Conservation (phyloP, 2,329 filamentous ascomycete genomes). For the Aspergillus latus region DNA sequence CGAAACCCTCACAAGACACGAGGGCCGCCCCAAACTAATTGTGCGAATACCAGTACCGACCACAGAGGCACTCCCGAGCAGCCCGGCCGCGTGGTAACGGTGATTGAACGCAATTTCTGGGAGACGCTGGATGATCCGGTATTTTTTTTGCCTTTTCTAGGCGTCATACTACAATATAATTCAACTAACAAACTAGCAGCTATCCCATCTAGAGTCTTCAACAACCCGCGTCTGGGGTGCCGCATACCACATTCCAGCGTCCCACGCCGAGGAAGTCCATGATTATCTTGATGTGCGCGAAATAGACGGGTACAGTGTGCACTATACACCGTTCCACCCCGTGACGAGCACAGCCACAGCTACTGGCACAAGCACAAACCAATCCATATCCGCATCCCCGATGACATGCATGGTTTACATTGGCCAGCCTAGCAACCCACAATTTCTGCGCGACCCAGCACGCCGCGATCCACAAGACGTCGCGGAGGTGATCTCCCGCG, state of each 20-base stretch:
- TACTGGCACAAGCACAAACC: background rate
- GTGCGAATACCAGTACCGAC: constrained; percentile 66
- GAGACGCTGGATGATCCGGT: constrained; percentile 68
- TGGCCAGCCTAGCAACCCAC: constrained; percentile 86
- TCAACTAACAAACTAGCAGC: constrained; percentile 23
- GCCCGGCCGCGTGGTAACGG: constrained; percentile 87
- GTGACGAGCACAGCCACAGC: constrained; percentile 33
- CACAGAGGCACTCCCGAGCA: constrained; percentile 86
- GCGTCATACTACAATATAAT: background rate
- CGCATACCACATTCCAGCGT: constrained; percentile 77
- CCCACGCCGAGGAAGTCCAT: constrained; percentile 75
- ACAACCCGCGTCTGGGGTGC: constrained; percentile 76
- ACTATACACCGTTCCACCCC: constrained; percentile 81
- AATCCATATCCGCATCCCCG: constrained; percentile 23
- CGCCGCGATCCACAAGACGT: constrained; percentile 73
- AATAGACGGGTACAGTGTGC: constrained; percentile 95
- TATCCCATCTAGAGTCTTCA: constrained; percentile 34
- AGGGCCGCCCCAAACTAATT: constrained; percentile 12
- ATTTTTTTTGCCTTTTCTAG: constrained; percentile 19
- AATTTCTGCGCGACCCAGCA: constrained; percentile 64
- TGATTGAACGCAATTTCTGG: constrained; percentile 85
- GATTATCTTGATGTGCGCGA: constrained; percentile 93
- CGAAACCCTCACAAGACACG: background rate
- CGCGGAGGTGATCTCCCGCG: constrained; percentile 75
- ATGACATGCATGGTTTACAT: constrained; percentile 80